Base-by-base conservation (phyloP, 2,329 filamentous ascomycete species). In the Neospermospora avenae region DNA sequence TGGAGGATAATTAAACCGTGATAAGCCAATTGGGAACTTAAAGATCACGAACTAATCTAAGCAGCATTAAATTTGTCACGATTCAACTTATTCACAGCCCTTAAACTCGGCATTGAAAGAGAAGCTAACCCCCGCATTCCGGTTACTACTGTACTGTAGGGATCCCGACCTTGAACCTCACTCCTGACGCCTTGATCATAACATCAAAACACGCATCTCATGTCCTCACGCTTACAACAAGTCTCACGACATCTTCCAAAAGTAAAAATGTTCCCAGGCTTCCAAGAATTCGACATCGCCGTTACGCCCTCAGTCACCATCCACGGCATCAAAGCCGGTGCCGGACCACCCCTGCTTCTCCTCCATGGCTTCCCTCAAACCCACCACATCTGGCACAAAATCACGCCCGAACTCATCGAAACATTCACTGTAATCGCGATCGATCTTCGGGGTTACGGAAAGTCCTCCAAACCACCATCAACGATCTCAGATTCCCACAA, bases 311-410 rank as follows among this genome's bases (percentile, higher is more conserved):
- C 69, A 42, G 69, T 81, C 31, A 74, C 69, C n/a, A 81, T 81
- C 62, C 72, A 74, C 45, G 79, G 79, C 16, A 67, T 79, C 42
- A 72, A 71, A 51, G 75, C 72, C 64, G 72, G 70, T 31, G 62
- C 67, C 31, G 59, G 71, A 0, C 78, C 76, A 0, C 74, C 78
- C 0, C 73, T 83, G 6, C 72, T 78, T 14, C 72, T 83, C 7
- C 70, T 83, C 6, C 80, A 83, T 57, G 81, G 80, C 37, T 83
- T 79, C 63, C 81, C 81, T 0, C 54, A 83, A 66, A 82, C 75
- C 4, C 74, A 76, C 18, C 77, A 78, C 61, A 82, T 82, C 18
- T 83, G 81, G 81, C 79, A 83, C 67, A 69, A 70, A 5, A 69
- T 83, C 0, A 73, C 75, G 0, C 74, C 75, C 0, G 68, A 71